Base-by-base conservation (phyloP, 2,329 filamentous ascomycete species). In the Beauveria caledonica region DNA sequence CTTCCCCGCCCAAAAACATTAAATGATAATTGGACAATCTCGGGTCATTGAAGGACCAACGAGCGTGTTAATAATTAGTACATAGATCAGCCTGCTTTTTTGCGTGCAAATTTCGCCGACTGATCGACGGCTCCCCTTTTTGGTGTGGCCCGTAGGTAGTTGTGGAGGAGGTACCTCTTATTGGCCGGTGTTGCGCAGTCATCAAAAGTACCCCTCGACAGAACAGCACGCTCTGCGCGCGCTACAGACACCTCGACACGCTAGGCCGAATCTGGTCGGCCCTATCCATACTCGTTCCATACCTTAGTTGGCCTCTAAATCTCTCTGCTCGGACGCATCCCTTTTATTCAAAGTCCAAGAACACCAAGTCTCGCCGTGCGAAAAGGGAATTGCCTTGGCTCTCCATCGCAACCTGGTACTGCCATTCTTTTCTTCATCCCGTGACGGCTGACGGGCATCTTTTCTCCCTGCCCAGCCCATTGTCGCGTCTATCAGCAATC, bases 291-390 rank as follows among this genome's bases (percentile, higher is more conserved):
- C 56, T 51, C 46, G n/a, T 29, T 19, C 29, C n/a, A 46, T 59
- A 59, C 29, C n/a, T 39, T 59, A 59, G 48, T 49, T 60, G 57
- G 57, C 57, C 57, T 60, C 57, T 59, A 60, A 60, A 60, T 60
- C 57, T 60, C 57, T 33, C 21, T 42, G 9, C 45, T 50, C 13
- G 19, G 23, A 40, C 27, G 57, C 49, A 53, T 60, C 58, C 58
- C 58, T 59, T 58, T 58, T 58, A 58, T 50, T 40, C n/a, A 10
- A 40, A 44, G n/a, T 17, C 57, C 48, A 25, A 36, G 27, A 39
- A 53, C 15, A 52, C 40, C 36, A 23, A 39, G 36, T 17, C 36
- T 48, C 48, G 48, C 36, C 48, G 48, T 50, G 58, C 40, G 58
- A 54, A 59, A 45, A 45, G 39, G 48, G 56, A 23, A 19, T 44